These are phyloP conservation scores for Insectozyma bohioensis DNA, from an alignment of 1,139 yeast species.

Conservation along the genomic window DNA sequence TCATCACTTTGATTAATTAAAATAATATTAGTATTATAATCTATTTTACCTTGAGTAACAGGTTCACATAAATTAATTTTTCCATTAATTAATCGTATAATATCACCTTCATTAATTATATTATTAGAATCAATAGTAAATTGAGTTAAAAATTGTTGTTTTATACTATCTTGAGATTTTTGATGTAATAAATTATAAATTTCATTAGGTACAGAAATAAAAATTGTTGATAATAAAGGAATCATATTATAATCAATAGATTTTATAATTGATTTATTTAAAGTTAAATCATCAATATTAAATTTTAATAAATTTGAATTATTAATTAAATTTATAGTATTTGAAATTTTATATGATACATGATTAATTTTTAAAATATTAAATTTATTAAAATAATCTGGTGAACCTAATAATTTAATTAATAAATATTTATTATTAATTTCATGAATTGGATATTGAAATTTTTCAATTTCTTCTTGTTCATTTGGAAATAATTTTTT, in stretches of 20 bases:
- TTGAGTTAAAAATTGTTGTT: slow-evolving; percentile 27
- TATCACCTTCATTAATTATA: slow-evolving; percentile 34
- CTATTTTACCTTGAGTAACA: slow-evolving; percentile 61
- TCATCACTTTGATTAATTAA: slow-evolving; percentile 42
- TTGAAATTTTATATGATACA: slow-evolving; percentile 22
- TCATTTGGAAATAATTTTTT: slow-evolving; percentile 30
- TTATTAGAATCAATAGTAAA: slow-evolving; percentile 30
- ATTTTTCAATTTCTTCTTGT: slow-evolving; percentile 1
- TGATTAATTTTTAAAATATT: slow-evolving; percentile 37
- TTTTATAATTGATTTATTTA: slow-evolving; percentile 32
- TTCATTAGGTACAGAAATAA: slow-evolving; percentile 45
- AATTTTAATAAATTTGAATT: slow-evolving; percentile 32
- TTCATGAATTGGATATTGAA: slow-evolving; percentile 9
- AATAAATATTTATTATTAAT: slow-evolving; percentile 23
- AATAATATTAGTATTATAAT: slow-evolving; percentile 47
- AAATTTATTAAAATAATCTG: slow-evolving; percentile 37
- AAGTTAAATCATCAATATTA: slow-evolving; percentile 32
- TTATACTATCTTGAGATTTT: slow-evolving; percentile 25
- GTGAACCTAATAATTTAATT: slow-evolving; percentile 45
- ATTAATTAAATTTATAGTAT: slow-evolving; percentile 39
- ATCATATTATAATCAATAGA: slow-evolving; percentile 27
- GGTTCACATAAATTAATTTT: slow-evolving; percentile 67
- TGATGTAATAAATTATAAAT: slow-evolving; percentile 39
- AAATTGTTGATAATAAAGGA: slow-evolving; percentile 31
- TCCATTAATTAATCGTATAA: slow-evolving; percentile 47